These are phyloP conservation scores for Blastocystis sp. DNA, from an alignment of 352 stramenopile genomes.

Conservation along the genomic window DNA sequence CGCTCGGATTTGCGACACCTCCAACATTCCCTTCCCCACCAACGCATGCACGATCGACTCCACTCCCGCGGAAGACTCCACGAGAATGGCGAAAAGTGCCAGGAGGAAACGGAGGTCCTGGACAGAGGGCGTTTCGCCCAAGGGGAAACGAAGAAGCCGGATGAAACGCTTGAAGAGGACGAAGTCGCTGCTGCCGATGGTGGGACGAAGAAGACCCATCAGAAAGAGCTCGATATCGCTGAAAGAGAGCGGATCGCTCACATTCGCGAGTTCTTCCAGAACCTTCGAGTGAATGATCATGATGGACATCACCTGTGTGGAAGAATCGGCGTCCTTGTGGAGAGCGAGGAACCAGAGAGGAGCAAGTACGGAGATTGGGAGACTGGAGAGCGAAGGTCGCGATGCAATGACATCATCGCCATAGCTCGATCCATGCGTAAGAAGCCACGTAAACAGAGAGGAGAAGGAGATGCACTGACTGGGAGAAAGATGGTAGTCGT, in stretches of 20 bases:
- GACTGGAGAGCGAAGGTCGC: too few relatives aligned
- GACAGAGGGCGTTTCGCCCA: background rate
- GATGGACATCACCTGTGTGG: too few relatives aligned
- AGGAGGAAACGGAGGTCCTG: background rate
- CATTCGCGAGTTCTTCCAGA: too few relatives aligned
- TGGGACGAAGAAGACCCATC: conserved; percentile 7
- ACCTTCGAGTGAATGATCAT: too few relatives aligned
- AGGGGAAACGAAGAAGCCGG: background rate
- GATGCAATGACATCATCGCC: too few relatives aligned
- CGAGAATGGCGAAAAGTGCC: too few relatives aligned
- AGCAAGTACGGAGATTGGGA: background rate
- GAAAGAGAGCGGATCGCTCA: background rate
- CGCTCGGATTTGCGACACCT: too few relatives aligned
- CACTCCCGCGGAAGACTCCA: too few relatives aligned
- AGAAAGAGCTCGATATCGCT: background rate
- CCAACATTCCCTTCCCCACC: too few relatives aligned
- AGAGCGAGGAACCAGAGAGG: background rate
- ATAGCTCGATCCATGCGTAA: background rate
- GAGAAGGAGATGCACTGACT: background rate
- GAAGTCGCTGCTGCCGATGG: background rate
- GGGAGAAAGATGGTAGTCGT: background rate
- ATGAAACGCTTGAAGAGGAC: background rate
- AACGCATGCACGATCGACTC: too few relatives aligned
- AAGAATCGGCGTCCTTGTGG: background rate
- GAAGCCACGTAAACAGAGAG: background rate